phyloP scores from a whole-genome alignment of 352 stramenopile genomes.

The Pseudoperonospora humuli region DNA sequence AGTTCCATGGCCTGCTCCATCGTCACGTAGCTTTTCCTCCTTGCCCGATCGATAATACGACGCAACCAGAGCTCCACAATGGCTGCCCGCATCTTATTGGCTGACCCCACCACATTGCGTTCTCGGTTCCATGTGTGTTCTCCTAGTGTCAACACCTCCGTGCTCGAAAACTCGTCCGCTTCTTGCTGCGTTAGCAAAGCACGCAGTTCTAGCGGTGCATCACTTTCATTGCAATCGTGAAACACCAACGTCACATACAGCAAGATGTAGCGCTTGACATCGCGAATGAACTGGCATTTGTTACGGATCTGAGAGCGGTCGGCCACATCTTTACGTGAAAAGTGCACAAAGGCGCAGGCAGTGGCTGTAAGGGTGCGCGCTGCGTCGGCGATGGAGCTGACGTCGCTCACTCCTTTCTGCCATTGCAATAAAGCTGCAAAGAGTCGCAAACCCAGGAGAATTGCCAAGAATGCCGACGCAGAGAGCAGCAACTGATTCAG shows the following conservation, averaged over 20 bases:
- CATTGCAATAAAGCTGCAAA: constrained; percentile 38
- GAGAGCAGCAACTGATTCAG: constrained; percentile 31
- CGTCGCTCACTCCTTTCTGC: constrained; percentile 33
- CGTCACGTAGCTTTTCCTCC: constrained; percentile 33
- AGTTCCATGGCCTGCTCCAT: constrained; percentile 42
- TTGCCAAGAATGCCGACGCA: constrained; percentile 27
- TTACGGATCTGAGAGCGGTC: constrained; percentile 27
- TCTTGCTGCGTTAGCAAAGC: constrained; percentile 40
- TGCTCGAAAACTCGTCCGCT: constrained; percentile 27
- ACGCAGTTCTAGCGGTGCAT: constrained; percentile 32
- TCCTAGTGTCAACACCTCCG: constrained; percentile 31
- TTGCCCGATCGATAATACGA: constrained; percentile 31
- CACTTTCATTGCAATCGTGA: constrained; percentile 43
- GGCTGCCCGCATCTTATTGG: constrained; percentile 41
- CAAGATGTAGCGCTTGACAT: constrained; percentile 54
- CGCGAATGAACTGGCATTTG: constrained; percentile 46
- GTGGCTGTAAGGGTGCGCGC: constrained; percentile 32
- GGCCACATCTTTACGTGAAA: constrained; percentile 28
- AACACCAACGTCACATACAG: constrained; percentile 49
- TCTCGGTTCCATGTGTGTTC: constrained; percentile 38
- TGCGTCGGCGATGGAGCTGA: constrained; percentile 32
- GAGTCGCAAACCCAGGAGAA: constrained; percentile 37
- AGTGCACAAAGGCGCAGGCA: constrained; percentile 39
- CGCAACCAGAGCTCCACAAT: constrained; percentile 57
- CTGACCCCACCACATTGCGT: constrained; percentile 36